phyloP scores from a whole-genome alignment of 352 stramenopile genomes.

The Phytopythium boreale region DNA sequence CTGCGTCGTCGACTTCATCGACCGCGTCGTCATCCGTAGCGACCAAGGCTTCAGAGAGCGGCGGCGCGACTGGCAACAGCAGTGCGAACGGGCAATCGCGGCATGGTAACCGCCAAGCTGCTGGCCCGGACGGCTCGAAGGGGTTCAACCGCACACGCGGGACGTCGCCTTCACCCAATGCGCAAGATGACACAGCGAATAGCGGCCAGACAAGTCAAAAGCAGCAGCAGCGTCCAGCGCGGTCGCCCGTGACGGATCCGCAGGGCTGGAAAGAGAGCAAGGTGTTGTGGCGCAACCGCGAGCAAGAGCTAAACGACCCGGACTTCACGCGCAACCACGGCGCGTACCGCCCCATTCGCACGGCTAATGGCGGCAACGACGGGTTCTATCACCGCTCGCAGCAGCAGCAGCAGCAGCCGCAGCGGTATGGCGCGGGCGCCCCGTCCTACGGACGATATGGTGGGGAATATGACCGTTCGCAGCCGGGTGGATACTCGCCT shows the following conservation, averaged over 20 bases:
- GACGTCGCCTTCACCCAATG: background rate
- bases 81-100: conserved; percentile 7
- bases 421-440: conserved; percentile 14
- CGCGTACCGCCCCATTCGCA: conserved; percentile 44
- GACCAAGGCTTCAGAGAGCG: conserved; percentile 3
- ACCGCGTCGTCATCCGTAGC: conserved; percentile 12
- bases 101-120: conserved; percentile 40
- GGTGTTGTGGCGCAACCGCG: conserved; percentile 92
- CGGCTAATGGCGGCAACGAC: conserved; percentile 9
- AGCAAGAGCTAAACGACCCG: conserved; percentile 93
- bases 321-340: conserved; percentile 88
- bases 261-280: conserved; percentile 90
- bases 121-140: conserved; percentile 51
- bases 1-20: conserved; percentile 15
- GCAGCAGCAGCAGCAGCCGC: conserved; percentile 21
- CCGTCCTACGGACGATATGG: conserved; percentile 13
- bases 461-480: conserved; percentile 3
- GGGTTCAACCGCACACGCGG: conserved; percentile 23
- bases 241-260: conserved; percentile 7
- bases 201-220: background rate
- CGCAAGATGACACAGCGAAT: background rate
- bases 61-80: background rate
- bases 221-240: background rate
- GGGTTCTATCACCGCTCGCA: conserved; percentile 12
- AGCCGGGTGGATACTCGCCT: background rate